phyloP scores from a whole-genome alignment of 2,329 filamentous ascomycete genomes.

The Thielaviopsis populi region DNA sequence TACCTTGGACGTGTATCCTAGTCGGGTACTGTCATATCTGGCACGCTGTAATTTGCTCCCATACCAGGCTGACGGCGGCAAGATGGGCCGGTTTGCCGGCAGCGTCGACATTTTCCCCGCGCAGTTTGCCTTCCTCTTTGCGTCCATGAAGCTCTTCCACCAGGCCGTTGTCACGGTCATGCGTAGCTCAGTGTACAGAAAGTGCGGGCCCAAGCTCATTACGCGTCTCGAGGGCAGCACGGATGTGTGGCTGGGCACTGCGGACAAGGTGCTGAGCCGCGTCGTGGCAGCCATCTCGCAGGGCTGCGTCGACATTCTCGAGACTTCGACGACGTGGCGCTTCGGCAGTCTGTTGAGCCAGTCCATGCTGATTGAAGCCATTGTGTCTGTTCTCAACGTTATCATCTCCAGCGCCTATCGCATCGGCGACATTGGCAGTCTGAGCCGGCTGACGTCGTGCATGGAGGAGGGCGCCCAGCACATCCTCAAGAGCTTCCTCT shows the following conservation, averaged over 20 bases:
- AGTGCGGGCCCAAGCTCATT: slow-evolving; percentile 36
- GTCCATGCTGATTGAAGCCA: slow-evolving; percentile 49
- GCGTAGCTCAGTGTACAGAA: slow-evolving; percentile 51
- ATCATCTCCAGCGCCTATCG: slow-evolving; percentile 60
- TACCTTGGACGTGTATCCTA: slow-evolving; percentile 58
- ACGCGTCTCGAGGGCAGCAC: slow-evolving; percentile 32
- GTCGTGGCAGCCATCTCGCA: slow-evolving; percentile 60
- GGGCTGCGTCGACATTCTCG: slow-evolving; percentile 66
- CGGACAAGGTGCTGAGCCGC: slow-evolving; percentile 60
- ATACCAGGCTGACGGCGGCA: slow-evolving; percentile 58
- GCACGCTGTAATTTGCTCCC: slow-evolving; percentile 67
- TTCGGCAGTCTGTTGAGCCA: slow-evolving; percentile 56
- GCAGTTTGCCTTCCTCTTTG: slow-evolving; percentile 61
- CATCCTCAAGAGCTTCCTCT: slow-evolving; percentile 61
- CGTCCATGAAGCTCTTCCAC: slow-evolving; percentile 59
- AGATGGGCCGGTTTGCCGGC: slow-evolving; percentile 65
- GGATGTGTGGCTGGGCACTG: slow-evolving; percentile 53
- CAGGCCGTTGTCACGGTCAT: slow-evolving; percentile 63
- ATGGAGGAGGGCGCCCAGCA: slow-evolving; percentile 61
- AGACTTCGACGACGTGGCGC: slow-evolving; percentile 75
- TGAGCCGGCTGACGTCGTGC: slow-evolving; percentile 38
- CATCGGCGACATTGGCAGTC: slow-evolving; percentile 45
- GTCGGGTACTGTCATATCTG: slow-evolving; percentile 80
- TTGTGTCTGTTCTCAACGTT: slow-evolving; percentile 55
- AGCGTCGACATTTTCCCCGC: slow-evolving; percentile 64